Evolutionary conservation across 352 stramenopile genomes (phyloP), one percentile per base, ranked within the genome.

Genomic region (Pythium volutum): DNA sequence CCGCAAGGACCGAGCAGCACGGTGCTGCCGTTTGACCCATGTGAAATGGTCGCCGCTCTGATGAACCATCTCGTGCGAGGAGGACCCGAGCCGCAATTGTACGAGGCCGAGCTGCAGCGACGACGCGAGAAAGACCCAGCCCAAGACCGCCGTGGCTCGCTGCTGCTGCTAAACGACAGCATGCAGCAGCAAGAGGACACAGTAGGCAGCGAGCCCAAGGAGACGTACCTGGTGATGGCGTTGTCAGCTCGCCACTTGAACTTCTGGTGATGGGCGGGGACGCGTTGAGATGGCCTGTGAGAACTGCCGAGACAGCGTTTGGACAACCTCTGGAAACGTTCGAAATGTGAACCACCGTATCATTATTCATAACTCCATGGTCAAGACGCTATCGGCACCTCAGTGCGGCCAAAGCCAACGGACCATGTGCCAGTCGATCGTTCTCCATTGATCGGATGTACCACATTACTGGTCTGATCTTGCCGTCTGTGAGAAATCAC

Each of bases 1-100:
- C 57, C 61, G 5, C 33, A 51, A 20, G 46, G 57, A 11, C 15
- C 22, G n/a, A 77, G 52, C 22, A 36, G 20, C 10, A 12, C 16
- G 0, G 34, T 23, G 45, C 22, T 46, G 27, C 36, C 52, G 7
- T 67, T 67, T 45, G 42, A 48, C 14, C 48, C 60, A 9, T 42
- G 42, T 7, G 15, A 36, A 0, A 49, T 27, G 6, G 51, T 67
- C 2, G 52, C 60, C 10, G 34, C 1, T 12, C 38, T 62, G 12
- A 18, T 67, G 18, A 67, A 67, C 25, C 16, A 36, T 12, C 46
- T 67, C 8, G 53, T 61, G 8, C 29, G 33, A 15, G 31, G 36
- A 2, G 27, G 27, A 4, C 25, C 45, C 7, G 25, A 34, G 9
- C 22, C 45, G 16, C 45, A 34, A 7, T 9, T 31, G 25, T 36